A percentile compares a stretch with the other conserved stretches of the same genome.
phyloP scores from a whole-genome alignment of 177 flowering plant species.

The Vitis hybrid region DNA sequence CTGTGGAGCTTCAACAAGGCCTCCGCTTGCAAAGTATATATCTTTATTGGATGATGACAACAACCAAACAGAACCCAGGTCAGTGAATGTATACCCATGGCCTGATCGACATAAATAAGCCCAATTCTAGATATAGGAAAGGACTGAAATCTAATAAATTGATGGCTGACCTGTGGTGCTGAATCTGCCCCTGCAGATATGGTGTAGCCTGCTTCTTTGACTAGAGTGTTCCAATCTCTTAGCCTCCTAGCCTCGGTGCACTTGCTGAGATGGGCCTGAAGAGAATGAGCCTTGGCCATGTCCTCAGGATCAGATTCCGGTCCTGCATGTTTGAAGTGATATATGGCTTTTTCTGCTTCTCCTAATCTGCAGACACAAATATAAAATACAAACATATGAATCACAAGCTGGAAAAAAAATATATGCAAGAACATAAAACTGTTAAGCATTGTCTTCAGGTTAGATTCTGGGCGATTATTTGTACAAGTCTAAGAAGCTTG shows the following conservation, averaged over 20 bases:
- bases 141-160: too few species aligned
- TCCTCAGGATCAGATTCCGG: slow-evolving; percentile 57
- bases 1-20: slow-evolving; percentile 56
- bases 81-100: too few species aligned
- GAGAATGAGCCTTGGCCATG: slow-evolving; percentile 32
- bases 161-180: slow-evolving; percentile 50
- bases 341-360: slow-evolving; percentile 59
- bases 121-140: too few species aligned
- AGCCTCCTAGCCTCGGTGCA: slow-evolving; percentile 59
- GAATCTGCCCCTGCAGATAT: slow-evolving; percentile 64
- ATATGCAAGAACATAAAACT: too few species aligned
- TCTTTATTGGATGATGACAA: slow-evolving; percentile 24
- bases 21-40: slow-evolving; percentile 70
- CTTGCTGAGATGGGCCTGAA: slow-evolving; percentile 47
- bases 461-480: too few species aligned
- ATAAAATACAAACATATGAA: neutral
- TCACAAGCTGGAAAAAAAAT: too few species aligned
- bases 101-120: too few species aligned
- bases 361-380: slow-evolving; percentile 48
- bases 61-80: neutral
- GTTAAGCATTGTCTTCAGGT: too few species aligned
- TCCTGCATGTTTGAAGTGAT: slow-evolving; percentile 68
- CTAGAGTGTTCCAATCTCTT: slow-evolving; percentile 55
- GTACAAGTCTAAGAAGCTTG: too few species aligned
- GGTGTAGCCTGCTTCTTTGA: slow-evolving; percentile 33